Evolutionary conservation across 331 rosid genomes (phyloP), one percentile per base, ranked within the genome.

Genomic region (Saraca asoca): DNA sequence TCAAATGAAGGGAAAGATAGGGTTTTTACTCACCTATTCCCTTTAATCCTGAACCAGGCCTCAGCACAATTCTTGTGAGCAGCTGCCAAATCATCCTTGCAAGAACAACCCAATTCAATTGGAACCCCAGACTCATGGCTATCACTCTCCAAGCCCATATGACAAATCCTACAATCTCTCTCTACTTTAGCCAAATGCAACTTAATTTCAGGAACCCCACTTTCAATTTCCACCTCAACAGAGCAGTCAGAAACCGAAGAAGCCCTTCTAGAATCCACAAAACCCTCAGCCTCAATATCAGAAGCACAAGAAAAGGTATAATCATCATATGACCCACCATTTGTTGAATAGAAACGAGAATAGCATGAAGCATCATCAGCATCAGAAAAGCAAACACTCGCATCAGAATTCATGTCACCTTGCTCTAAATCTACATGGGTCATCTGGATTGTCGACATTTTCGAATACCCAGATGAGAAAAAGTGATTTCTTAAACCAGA

Each of bases 131-230:
- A 90, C 42, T 88, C 96, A 59, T 83, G 96, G 58, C 88, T 85
- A 12, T 90, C 89, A 72, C 90, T 90, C 66, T 88, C 97, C 92
- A 94, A 88, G 57, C 96, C 96, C 92, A 90, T 74, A 57, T 88
- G 98, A 63, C 98, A 94, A 80, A 94, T 94, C 78, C 99, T 71
- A 69, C 99, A 94, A 75, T 86, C 96, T 34, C 80, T 90, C 82
- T 88, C 99, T 8, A 73, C 84, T 76, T 79, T 84, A 51, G 73
- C 80, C 75, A 88, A 93, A 83, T 86, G 91, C 86, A 90, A 85
- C 81, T 87, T 90, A 51, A 81, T 70, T 73, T 93, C 98, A 29
- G 88, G 82, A 60, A 78, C 71, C 79, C 81, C 96, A 62, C 31
- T 73, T 76, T 71, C 85, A 72, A 71, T 74, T 69, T 79, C 98